Base-by-base conservation (phyloP, 1,139 yeast genomes). In the Yamadazyma kanchanaburiensis region DNA sequence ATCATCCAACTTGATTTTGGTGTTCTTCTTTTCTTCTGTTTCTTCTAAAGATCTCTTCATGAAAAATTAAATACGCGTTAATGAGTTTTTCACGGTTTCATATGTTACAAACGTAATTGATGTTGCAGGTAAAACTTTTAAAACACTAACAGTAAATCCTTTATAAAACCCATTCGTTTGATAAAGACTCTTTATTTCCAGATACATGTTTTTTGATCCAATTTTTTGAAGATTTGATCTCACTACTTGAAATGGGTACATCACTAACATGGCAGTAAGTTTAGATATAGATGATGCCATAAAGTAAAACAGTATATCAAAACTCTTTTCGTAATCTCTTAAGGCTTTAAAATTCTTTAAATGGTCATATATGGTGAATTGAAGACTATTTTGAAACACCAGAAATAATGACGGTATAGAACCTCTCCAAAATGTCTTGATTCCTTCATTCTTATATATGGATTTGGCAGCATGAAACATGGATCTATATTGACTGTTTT, bases 321-420 rank as follows among this genome's bases (percentile, higher is more conserved):
- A 22, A 5, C 24, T 21, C 12, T 22, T 21, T 12, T 21, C 55
- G 28, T 28, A 48, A 4, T 22, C 12, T 15, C 25, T 22, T 26
- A 36, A 31, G 8, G 24, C 6, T 15, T 19, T 10, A 9, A 23
- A 36, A 49, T 49, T 13, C 53, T 85, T 87, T 31, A 85, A 48
- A 15, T 84, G 74, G 46, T 89, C 96, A 51, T 91, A 91, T 15
- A 87, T 60, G 12, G 95, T 76, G 49, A 91, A 81, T 48, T 94
- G 96, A 11, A 91, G 58, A 7, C 95, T 87, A 6, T 94, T 94
- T 51, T 91, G 97, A 13, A 83, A 71, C 1, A 91, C 95, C 40
- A 86, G 89, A 32, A 89, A 65, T 34, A 89, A 49, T 5, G 95
- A 77, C 0, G 98, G 97, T 2, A 79, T 46, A 5, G 88, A 64